Base-by-base conservation (phyloP, 2,329 filamentous ascomycete genomes). In the Hypoxylon rubiginosum region DNA sequence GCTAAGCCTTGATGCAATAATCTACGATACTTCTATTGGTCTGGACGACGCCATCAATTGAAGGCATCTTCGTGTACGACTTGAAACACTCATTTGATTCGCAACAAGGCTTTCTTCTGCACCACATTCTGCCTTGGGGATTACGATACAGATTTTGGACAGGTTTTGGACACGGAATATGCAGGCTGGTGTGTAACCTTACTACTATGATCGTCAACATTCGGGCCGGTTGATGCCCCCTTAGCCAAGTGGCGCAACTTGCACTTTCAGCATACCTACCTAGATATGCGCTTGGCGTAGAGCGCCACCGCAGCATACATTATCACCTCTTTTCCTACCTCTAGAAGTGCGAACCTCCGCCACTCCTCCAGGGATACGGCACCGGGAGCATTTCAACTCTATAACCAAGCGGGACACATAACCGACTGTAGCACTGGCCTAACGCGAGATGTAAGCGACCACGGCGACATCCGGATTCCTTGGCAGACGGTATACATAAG, bases 1-100 rank as follows among this genome's bases (percentile, higher is more conserved):
- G 36, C 36, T 17, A 13, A 41, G 45, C 45, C 26, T 19, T 30
- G 4, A 50, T 50, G 46, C 26, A 50, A 50, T 26, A 50, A 17
- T 32, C 26, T 50, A 26, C 26, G 7, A 50, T 30, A 6, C 2
- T 17, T 19, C 10, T 10, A 50, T 50, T 30, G 46, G 46, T 10
- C 15, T 10, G 11, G 9, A 48, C 2, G 4, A 24, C 11, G 21
- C 21, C 10, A 48, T 8, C 24, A 15, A 24, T 48, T 48, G 45
- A 48, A 17, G 10, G 24, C 24, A 15, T 26, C 11, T 32, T 10
- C 13, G 24, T 28, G 45, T 49, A 49, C 24, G 24, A n/a, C 45
- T n/a, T 15, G 15, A 28, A 1, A 21, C 13, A 17, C 15, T 9
- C 9, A 19, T 17, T n/a, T 48, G 11, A 48, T 48, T 48, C n/a